These are phyloP conservation scores for Calvatia gigantea DNA, from an alignment of 768 basidiomycete genomes.

Conservation along the genomic window DNA sequence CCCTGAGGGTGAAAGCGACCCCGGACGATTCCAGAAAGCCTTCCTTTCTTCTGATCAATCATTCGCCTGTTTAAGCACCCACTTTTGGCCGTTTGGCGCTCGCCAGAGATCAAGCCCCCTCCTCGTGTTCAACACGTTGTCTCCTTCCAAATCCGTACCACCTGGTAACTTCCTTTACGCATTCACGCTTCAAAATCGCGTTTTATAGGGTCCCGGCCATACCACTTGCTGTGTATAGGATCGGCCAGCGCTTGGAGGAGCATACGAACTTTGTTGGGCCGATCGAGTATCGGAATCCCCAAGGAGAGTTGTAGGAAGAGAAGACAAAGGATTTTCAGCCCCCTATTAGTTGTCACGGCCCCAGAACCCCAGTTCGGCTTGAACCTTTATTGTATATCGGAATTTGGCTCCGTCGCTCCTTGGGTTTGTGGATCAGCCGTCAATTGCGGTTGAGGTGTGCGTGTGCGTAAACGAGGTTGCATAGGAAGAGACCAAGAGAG, in stretches of 20 bases:
- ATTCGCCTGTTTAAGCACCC: not conserved
- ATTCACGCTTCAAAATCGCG: not conserved
- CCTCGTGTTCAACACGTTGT: constrained; percentile 13
- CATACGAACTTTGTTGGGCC: not conserved
- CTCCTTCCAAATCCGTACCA: constrained; percentile 11
- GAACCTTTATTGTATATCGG: not conserved
- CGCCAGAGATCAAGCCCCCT: constrained; percentile 5
- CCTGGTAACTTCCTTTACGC: not conserved
- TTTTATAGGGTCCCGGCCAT: not conserved
- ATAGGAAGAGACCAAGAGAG: not conserved
- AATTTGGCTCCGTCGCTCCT: not conserved
- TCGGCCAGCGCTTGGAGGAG: not conserved
- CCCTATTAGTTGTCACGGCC: not conserved
- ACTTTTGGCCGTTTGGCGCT: not conserved
- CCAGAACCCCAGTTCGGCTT: not conserved
- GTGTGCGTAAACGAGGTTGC: constrained; percentile 1
- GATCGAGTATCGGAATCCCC: not conserved
- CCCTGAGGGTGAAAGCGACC: not conserved
- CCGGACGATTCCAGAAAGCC: constrained; percentile 5
- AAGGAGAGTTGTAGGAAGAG: not conserved
- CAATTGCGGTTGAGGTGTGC: not conserved
- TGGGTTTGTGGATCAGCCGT: not conserved
- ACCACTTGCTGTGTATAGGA: not conserved
- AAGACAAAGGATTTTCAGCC: not conserved
- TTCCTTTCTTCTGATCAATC: constrained; percentile 9